Conservation (phyloP, 345 rosid genomes). For the Hibiscus trionum region DNA sequence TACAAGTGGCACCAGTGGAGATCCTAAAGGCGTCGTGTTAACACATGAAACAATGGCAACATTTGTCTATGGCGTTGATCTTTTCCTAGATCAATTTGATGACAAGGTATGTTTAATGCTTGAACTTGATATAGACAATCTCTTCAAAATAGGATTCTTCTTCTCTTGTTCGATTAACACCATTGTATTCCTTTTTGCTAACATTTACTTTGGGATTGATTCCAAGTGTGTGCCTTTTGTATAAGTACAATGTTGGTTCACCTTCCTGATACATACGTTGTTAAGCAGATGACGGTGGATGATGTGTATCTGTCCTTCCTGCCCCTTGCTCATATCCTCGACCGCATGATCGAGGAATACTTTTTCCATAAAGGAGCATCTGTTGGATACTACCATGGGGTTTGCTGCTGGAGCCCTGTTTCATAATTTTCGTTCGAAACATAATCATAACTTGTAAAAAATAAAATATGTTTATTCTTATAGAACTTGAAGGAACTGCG, state of each 20-base stretch:
- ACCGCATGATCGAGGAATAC: constrained; percentile 78
- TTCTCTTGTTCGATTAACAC: not conserved
- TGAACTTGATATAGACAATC: not conserved
- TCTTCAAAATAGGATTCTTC: not conserved
- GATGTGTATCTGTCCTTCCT: constrained; percentile 88
- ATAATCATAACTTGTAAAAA: not conserved
- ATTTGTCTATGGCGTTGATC: constrained; percentile 61
- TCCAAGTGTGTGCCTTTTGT: not conserved
- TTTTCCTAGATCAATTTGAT: constrained; percentile 75
- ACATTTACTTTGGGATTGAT: not conserved
- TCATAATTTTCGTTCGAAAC: not conserved
- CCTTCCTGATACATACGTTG: constrained; percentile 8
- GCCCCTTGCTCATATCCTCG: constrained; percentile 91
- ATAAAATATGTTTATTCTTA: not conserved
- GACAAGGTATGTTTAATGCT: constrained; percentile 55
- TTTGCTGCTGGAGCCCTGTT: constrained; percentile 21
- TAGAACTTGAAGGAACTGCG: constrained; percentile 79
- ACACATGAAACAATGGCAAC: constrained; percentile 66
- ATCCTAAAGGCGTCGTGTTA: constrained; percentile 89
- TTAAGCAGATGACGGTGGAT: constrained; percentile 65
- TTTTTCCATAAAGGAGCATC: constrained; percentile 88
- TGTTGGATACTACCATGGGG: constrained; percentile 94
- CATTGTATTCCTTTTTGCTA: not conserved
- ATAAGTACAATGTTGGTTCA: not conserved
- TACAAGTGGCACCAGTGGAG: constrained; percentile 97